These are phyloP conservation scores for Lachancea waltii DNA, from an alignment of 805 yeast genomes.

Conservation along the genomic window DNA sequence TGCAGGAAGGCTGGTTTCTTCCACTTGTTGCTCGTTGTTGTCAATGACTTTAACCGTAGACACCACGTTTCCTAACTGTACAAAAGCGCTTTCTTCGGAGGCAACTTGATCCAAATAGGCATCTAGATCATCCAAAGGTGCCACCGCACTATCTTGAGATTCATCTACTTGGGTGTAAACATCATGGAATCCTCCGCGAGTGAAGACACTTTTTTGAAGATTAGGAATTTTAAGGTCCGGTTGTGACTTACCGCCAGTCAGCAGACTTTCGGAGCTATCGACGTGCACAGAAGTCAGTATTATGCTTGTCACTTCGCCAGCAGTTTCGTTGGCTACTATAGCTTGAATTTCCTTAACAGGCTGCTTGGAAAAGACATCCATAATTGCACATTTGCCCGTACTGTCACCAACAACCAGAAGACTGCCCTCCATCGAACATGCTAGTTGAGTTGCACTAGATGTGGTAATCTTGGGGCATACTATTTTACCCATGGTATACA, in stretches of 20 bases:
- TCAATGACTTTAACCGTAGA: constrained; percentile 34
- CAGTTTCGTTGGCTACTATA: constrained; percentile 19
- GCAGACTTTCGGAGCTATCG: constrained; percentile 7
- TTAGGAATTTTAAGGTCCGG: constrained; percentile 44
- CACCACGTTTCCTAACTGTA: constrained; percentile 36
- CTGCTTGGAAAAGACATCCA: constrained; percentile 68
- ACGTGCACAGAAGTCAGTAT: constrained; percentile 12
- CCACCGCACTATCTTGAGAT: constrained; percentile 13
- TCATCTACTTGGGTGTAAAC: constrained; percentile 33
- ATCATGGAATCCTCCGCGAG: constrained; percentile 40
- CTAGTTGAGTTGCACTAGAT: constrained; percentile 44
- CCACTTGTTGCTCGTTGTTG: constrained; percentile 8
- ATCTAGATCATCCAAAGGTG: constrained; percentile 36
- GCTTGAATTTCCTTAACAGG: constrained; percentile 47
- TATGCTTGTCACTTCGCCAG: constrained; percentile 25
- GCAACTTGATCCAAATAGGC: constrained; percentile 44
- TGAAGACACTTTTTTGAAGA: constrained; percentile 54
- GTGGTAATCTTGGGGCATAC: constrained; percentile 21
- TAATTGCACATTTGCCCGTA: constrained; percentile 57
- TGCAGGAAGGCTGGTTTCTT: too few relatives aligned
- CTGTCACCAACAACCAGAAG: constrained; percentile 65
- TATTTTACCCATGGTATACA: constrained; percentile 25
- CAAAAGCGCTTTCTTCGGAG: constrained; percentile 47
- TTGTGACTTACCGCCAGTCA: constrained; percentile 9
- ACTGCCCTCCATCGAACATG: constrained; percentile 70